phyloP scores from a whole-genome alignment of 352 stramenopile species.

The Phytophthora uliginosa region DNA sequence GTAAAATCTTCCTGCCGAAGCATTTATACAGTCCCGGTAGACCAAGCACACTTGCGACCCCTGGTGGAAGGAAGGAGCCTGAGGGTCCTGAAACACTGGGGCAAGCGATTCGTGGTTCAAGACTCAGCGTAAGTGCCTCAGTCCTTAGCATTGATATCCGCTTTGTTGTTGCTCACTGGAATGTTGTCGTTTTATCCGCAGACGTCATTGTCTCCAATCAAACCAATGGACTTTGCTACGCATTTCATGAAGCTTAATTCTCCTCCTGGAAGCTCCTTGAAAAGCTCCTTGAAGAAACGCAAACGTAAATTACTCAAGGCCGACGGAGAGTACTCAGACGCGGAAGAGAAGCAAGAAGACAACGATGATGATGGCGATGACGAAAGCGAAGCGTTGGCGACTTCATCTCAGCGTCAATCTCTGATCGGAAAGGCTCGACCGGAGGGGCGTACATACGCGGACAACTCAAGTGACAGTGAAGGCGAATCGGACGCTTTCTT shows the following conservation, averaged over 20 bases:
- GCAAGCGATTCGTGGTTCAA: constrained; percentile 17
- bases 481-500: constrained; percentile 57
- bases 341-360: constrained; percentile 29
- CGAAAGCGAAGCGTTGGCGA: constrained; percentile 1
- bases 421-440: constrained; percentile 58
- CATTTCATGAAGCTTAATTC: constrained; percentile 77
- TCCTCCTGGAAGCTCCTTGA: constrained; percentile 57
- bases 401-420: constrained; percentile 58
- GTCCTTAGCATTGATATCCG: neutral
- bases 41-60: constrained; percentile 25
- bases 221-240: constrained; percentile 53
- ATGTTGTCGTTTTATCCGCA: constrained; percentile 31
- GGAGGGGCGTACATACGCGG: constrained; percentile 54
- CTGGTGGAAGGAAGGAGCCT: constrained; percentile 33
- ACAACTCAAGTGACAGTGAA: constrained; percentile 61
- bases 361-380: constrained; percentile 24
- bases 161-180: constrained; percentile 12
- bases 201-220: constrained; percentile 83
- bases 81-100: constrained; percentile 35
- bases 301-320: constrained; percentile 36
- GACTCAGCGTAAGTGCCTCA: constrained; percentile 59
- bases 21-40: constrained; percentile 59
- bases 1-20: constrained; percentile 86
- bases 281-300: constrained; percentile 48
- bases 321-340: constrained; percentile 16